Base-by-base conservation (phyloP, 2,329 filamentous ascomycete genomes). In the Penicillium sp. region DNA sequence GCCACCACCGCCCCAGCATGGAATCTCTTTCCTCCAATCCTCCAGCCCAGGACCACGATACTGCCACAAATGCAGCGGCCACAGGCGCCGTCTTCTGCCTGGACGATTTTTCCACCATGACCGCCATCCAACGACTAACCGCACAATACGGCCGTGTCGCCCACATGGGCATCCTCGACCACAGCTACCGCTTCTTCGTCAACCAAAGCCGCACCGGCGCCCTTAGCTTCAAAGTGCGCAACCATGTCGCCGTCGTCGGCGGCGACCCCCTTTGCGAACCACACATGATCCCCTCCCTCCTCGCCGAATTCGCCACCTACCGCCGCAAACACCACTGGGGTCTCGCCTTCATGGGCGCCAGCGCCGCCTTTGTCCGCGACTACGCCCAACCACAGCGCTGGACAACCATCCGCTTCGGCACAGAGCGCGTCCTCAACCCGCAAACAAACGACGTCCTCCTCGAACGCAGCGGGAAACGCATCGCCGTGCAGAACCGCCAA, bases 151-250 rank as follows among this genome's bases (percentile, higher is more conserved):
- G 77, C 6, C 69, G 71, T 15, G 74, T 78, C 1, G 77, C 77
- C 5, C 75, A 79, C 57, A 79, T 79, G 77, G 76, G 76, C 2
- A 71, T 80, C n/a, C 71, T 78, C 1, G 78, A 80, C 47, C 71
- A 64, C 7, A 77, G 73, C 50, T 79, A 79, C 57, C 69, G 63
- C 5, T 75, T 79, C 59, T 80, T 79, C 57, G 66, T 79, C 15
- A 78, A 75, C 51, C 67, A 69, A 41, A 58, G 67, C 12, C 64
- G 63, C 14, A 72, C 72, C 6, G 77, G 68, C 7, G 77, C 72
- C 0, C 63, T 79, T 0, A 77, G 72, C 37, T 79, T 74, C 67
- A 79, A 78, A 57, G 58, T 76, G 0, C 71, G 74, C 28, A 72
- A 74, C 53, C 61, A 70, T 1, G 69, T 79, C 3, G 75, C 75